Conservation (phyloP, 2,329 filamentous ascomycete species). For the Fusarium pseudoanthophilum region DNA sequence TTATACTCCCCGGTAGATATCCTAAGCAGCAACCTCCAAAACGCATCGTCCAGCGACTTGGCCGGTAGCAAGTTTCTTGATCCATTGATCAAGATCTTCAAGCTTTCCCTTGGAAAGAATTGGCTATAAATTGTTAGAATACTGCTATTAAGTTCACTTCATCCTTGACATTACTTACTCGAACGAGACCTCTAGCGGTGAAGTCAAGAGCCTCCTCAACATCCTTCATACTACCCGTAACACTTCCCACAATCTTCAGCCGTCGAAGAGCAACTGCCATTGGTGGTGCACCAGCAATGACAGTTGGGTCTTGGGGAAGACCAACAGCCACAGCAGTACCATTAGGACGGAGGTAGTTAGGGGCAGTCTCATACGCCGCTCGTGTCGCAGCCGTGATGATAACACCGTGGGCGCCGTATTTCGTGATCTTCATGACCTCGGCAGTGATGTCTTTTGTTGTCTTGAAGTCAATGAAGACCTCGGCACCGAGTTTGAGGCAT, state of each 20-base stretch:
- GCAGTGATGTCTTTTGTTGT: constrained; percentile 78
- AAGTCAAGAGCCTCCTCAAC: constrained; percentile 44
- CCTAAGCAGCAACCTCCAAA: constrained; percentile 26
- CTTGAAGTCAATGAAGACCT: constrained; percentile 80
- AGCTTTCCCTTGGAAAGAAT: constrained; percentile 42
- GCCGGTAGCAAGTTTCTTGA: constrained; percentile 37
- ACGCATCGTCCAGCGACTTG: constrained; percentile 41
- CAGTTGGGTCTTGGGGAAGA: constrained; percentile 62
- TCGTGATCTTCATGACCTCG: constrained; percentile 77
- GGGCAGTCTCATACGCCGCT: constrained; percentile 93
- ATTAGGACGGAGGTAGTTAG: constrained; percentile 81
- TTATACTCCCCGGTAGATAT: accelerated
- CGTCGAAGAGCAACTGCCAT: constrained; percentile 30
- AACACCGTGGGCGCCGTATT: constrained; percentile 86
- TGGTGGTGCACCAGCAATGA: constrained; percentile 37
- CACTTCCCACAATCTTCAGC: constrained; percentile 41
- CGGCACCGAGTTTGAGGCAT: constrained; percentile 74
- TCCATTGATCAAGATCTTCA: constrained; percentile 39
- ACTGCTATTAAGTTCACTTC: accelerated
- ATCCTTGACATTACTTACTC: too few relatives aligned
- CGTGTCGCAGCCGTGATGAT: constrained; percentile 84
- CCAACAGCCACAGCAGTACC: constrained; percentile 87
- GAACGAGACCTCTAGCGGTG: constrained; percentile 39
- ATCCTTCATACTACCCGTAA: constrained; percentile 38
- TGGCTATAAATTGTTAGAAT: constrained; percentile 24